Evolutionary conservation across 495 filamentous ascomycete genomes (phyloP).

Genomic region (Oidiodendron maius): DNA sequence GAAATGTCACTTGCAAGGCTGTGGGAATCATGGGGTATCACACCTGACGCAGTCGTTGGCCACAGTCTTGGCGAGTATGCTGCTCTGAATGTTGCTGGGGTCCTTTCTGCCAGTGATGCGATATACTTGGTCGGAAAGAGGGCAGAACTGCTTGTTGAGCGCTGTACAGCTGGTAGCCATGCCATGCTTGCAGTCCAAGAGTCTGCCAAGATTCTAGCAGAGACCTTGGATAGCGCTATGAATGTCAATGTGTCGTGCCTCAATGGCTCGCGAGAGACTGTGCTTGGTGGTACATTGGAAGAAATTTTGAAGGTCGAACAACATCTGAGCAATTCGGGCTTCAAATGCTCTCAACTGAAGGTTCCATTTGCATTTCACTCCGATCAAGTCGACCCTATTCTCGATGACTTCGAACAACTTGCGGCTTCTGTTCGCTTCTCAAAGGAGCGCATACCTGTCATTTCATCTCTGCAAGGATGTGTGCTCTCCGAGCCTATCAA

Average conservation of each 20-base stretch:
- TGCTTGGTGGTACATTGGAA: constrained; percentile 46
- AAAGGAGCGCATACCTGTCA: constrained; percentile 57
- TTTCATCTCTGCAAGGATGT: constrained; percentile 62
- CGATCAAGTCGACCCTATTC: constrained; percentile 69
- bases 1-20: constrained; percentile 81
- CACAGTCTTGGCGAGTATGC: constrained; percentile 89
- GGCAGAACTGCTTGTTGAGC: constrained; percentile 59
- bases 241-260: constrained; percentile 49
- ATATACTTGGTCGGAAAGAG: constrained; percentile 76
- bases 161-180: constrained; percentile 50
- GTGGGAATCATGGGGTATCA: constrained; percentile 75
- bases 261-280: constrained; percentile 56
- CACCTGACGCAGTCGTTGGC: constrained; percentile 70
- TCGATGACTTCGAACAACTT: constrained; percentile 57
- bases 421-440: constrained; percentile 53
- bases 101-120: constrained; percentile 71
- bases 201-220: constrained; percentile 31
- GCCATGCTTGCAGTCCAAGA: constrained; percentile 58
- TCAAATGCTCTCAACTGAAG: constrained; percentile 63
- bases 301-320: constrained; percentile 54
- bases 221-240: constrained; percentile 31
- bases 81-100: constrained; percentile 73
- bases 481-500: constrained; percentile 51
- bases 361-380: constrained; percentile 82
- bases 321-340: constrained; percentile 48